Conservation (phyloP, 163 green algal genomes). For the Volvox carteri region DNA sequence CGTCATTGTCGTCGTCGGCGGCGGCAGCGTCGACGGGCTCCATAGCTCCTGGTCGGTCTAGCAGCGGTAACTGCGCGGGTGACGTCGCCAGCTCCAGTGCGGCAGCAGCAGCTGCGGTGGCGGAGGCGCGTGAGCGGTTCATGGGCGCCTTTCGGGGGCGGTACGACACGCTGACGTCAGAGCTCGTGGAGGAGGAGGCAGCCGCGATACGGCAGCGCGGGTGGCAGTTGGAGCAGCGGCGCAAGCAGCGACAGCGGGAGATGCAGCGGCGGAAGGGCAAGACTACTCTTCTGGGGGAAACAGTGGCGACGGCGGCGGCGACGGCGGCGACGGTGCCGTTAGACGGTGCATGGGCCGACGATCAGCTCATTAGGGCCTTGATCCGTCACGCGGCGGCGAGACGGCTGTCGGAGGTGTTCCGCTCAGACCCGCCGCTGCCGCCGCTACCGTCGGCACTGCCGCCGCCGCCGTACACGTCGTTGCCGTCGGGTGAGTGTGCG, state of each 20-base stretch:
- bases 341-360: background rate
- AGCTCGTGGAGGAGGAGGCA: background rate
- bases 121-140: background rate
- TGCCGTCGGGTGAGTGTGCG: background rate
- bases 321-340: background rate
- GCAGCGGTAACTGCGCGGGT: background rate
- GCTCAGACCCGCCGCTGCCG: background rate
- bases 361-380: background rate
- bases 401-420: background rate
- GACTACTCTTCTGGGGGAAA: background rate
- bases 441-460: background rate
- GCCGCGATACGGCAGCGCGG: background rate
- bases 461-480: background rate
- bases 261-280: constrained; percentile 7
- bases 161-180: background rate
- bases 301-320: background rate
- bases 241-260: background rate
- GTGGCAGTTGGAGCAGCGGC: background rate
- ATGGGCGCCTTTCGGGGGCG: background rate
- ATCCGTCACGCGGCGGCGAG: background rate
- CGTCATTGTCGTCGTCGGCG: background rate
- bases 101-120: background rate
- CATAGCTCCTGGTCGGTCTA: too few relatives aligned
- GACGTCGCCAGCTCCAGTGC: background rate
- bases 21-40: background rate